Evolutionary conservation across 805 yeast genomes (phyloP).

Genomic region (Saccharomycopsis schoenii): DNA sequence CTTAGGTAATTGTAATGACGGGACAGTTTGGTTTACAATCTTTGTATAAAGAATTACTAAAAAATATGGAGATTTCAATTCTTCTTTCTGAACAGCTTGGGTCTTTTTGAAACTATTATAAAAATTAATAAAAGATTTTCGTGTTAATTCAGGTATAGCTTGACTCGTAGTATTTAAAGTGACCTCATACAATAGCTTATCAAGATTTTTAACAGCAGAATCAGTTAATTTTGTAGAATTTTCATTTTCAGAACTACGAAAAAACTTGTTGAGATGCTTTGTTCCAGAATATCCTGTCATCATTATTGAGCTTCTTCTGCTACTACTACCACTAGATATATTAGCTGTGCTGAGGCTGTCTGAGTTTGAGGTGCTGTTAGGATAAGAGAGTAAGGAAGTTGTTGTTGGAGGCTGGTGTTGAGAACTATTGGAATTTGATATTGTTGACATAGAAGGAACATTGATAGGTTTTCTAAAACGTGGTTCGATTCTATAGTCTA

Average conservation of each 20-base stretch:
- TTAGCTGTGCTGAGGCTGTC: conserved; percentile 19
- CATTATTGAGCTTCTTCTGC: conserved; percentile 21
- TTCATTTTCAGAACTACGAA: background rate
- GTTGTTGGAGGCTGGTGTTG: background rate
- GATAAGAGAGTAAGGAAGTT: background rate
- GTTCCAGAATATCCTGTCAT: conserved; percentile 22
- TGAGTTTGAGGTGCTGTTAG: conserved; percentile 16
- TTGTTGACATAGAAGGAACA: conserved; percentile 1
- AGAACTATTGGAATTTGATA: background rate
- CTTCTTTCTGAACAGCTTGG: background rate
- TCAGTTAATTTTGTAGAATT: background rate
- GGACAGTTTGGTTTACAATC: background rate
- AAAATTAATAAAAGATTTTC: background rate
- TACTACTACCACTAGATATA: background rate
- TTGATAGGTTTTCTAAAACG: conserved; percentile 37
- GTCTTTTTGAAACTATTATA: conserved; percentile 4
- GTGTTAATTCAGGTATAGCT: background rate
- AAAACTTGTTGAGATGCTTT: conserved; percentile 23
- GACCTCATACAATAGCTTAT: background rate
- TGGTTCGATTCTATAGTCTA: conserved; percentile 57
- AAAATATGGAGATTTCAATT: background rate
- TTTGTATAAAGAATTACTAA: background rate
- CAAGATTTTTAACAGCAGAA: background rate
- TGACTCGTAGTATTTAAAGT: background rate
- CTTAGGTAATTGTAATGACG: background rate